Evolutionary conservation across 805 yeast genomes (phyloP).

Genomic region (Nakazawaea wyomingensis): DNA sequence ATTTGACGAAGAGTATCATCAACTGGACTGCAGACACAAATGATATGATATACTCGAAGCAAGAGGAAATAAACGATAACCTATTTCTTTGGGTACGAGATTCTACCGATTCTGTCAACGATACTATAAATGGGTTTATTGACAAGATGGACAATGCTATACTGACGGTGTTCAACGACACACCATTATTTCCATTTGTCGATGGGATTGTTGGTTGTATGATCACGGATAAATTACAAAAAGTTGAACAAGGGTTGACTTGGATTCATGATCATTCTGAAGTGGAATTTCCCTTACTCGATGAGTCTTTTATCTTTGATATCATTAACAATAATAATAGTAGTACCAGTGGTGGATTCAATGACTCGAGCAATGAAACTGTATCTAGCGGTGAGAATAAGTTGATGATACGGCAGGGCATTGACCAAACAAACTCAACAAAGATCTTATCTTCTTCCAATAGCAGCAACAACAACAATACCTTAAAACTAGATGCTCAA

Average conservation of each 20-base stretch:
- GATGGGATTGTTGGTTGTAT: slow-evolving; percentile 72
- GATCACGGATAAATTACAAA: slow-evolving; percentile 64
- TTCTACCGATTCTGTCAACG: slow-evolving; percentile 53
- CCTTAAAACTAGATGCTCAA: too few relatives aligned
- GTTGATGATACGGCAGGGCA: too few relatives aligned
- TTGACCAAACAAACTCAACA: background rate
- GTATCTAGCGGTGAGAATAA: too few relatives aligned
- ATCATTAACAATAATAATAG: background rate
- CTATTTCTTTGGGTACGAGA: slow-evolving; percentile 61
- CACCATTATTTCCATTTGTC: slow-evolving; percentile 61
- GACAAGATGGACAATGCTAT: slow-evolving; percentile 55
- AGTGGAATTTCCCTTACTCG: slow-evolving; percentile 51
- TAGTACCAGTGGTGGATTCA: too few relatives aligned
- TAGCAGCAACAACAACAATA: too few relatives aligned
- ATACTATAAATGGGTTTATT: slow-evolving; percentile 55
- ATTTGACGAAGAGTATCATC: slow-evolving; percentile 28
- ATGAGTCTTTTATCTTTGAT: slow-evolving; percentile 21
- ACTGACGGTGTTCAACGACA: slow-evolving; percentile 55
- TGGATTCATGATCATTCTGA: slow-evolving; percentile 71
- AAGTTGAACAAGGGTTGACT: slow-evolving; percentile 63
- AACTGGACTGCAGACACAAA: slow-evolving; percentile 59
- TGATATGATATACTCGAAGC: slow-evolving; percentile 40
- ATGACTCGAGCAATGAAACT: too few relatives aligned
- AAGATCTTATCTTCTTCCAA: too few relatives aligned
- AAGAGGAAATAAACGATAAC: slow-evolving; percentile 51